Conservation (phyloP, 768 basidiomycete genomes). For the Chalciporus sphaerocephalus region DNA sequence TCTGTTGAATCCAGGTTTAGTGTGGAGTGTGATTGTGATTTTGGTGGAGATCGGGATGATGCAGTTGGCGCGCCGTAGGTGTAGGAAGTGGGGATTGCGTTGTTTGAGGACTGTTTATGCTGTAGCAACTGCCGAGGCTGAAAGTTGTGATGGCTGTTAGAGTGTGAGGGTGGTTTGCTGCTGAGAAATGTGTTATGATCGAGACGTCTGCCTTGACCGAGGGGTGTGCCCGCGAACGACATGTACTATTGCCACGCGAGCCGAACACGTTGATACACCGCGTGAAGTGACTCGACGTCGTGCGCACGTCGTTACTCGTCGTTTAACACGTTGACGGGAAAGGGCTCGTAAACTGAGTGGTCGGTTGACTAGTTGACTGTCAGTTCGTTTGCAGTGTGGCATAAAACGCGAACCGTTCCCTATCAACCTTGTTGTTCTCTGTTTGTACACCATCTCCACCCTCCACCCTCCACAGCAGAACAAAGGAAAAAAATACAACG, state of each 20-base stretch:
- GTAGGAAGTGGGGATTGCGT: slow-evolving; percentile 56
- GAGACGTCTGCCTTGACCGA: slow-evolving; percentile 82
- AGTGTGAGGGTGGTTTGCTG: slow-evolving; percentile 44
- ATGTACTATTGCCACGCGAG: slow-evolving; percentile 42
- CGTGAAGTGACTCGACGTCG: slow-evolving; percentile 3
- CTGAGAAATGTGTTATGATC: slow-evolving; percentile 77
- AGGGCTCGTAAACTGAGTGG: too few relatives aligned
- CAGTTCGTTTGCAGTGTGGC: slow-evolving; percentile 2
- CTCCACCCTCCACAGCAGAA: too few relatives aligned
- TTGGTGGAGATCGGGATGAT: slow-evolving; percentile 56
- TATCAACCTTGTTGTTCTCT: slow-evolving; percentile 24
- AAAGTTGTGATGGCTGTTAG: slow-evolving; percentile 26
- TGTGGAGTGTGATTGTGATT: slow-evolving; percentile 34
- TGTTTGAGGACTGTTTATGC: slow-evolving; percentile 36
- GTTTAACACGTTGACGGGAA: slow-evolving; percentile 8
- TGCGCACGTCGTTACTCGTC: slow-evolving; percentile 8
- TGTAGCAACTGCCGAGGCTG: slow-evolving; percentile 22
- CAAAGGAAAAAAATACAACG: neutral
- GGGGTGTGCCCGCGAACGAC: slow-evolving; percentile 82
- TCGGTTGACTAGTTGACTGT: neutral
- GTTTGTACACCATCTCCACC: slow-evolving; percentile 18
- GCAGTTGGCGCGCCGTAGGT: slow-evolving; percentile 62
- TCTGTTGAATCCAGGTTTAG: slow-evolving; percentile 39
- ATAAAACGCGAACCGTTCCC: slow-evolving; percentile 7
- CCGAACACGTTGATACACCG: slow-evolving; percentile 18